These are phyloP conservation scores for Forsythia viridissima DNA, from an alignment of 257 asterid genomes.

Conservation along the genomic window DNA sequence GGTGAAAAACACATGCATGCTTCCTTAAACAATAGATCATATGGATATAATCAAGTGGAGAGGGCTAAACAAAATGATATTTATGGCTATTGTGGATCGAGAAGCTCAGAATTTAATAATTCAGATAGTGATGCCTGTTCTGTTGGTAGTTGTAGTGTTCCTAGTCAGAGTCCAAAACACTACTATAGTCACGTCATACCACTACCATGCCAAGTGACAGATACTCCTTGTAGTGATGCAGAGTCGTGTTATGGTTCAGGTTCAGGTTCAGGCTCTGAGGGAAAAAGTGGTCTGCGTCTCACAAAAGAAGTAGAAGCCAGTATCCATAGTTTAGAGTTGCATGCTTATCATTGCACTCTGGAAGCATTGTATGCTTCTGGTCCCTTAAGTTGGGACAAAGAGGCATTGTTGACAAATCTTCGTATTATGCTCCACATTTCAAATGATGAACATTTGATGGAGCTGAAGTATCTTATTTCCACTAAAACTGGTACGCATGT, in stretches of 20 bases:
- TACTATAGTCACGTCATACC: constrained; percentile 31
- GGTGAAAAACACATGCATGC: constrained; percentile 54
- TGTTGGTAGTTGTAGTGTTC: constrained; percentile 82
- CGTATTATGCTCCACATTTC: constrained; percentile 82
- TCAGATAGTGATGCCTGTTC: constrained; percentile 66
- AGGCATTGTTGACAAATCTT: constrained; percentile 78
- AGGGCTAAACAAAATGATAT: constrained; percentile 33
- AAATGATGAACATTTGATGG: constrained; percentile 89
- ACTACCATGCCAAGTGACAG: constrained; percentile 42
- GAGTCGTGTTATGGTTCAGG: constrained; percentile 54
- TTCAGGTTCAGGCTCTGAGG: constrained; percentile 34
- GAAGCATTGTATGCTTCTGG: constrained; percentile 80
- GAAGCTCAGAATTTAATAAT: constrained; percentile 40
- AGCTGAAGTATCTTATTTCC: constrained; percentile 72
- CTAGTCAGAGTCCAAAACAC: constrained; percentile 43
- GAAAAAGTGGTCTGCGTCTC: constrained; percentile 43
- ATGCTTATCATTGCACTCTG: constrained; percentile 77
- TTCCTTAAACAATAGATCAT: constrained; percentile 45
- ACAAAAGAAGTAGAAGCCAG: constrained; percentile 55
- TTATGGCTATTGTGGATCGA: constrained; percentile 32
- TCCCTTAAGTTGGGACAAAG: constrained; percentile 94
- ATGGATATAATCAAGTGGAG: constrained; percentile 49
- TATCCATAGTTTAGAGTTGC: constrained; percentile 76
- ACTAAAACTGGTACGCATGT: constrained; percentile 43
- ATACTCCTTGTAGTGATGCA: constrained; percentile 54